Conservation (phyloP, 2,329 filamentous ascomycete species). For the Colletotrichum salicis region DNA sequence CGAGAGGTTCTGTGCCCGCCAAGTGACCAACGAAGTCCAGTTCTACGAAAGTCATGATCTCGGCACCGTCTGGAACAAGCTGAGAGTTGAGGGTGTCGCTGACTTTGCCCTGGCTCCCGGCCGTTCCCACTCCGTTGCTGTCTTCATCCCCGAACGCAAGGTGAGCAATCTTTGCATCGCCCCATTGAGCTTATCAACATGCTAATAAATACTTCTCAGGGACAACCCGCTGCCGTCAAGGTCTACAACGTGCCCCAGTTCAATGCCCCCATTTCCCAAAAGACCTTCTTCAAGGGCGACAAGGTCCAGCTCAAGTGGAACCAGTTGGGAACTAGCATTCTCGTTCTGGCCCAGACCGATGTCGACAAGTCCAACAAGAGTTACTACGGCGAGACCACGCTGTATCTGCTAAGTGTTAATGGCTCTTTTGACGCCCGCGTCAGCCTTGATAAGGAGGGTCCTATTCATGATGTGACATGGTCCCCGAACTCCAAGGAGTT, state of each 20-base stretch:
- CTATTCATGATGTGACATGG: slow-evolving; percentile 98
- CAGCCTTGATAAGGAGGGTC: slow-evolving; percentile 93
- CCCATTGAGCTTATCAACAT: neutral
- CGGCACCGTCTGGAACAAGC: slow-evolving; percentile 91
- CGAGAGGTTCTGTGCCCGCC: slow-evolving; percentile 91
- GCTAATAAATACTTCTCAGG: slow-evolving; percentile 60
- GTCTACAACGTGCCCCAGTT: slow-evolving; percentile 95
- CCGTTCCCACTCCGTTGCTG: slow-evolving; percentile 89
- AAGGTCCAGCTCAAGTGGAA: slow-evolving; percentile 99
- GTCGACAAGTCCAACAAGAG: slow-evolving; percentile 99
- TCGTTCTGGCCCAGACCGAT: slow-evolving; percentile 96
- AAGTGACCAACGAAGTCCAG: slow-evolving; percentile 96
- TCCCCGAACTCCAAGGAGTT: slow-evolving; percentile 98
- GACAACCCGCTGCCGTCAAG: slow-evolving; percentile 92
- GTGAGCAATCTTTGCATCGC: slow-evolving; percentile 55
- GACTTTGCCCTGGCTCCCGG: slow-evolving; percentile 93
- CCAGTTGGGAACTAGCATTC: slow-evolving; percentile 85
- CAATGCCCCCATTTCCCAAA: slow-evolving; percentile 84
- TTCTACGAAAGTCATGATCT: slow-evolving; percentile 93
- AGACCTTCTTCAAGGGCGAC: slow-evolving; percentile 99
- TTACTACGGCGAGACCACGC: slow-evolving; percentile 98
- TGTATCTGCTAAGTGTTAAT: slow-evolving; percentile 93
- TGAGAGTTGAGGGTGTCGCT: slow-evolving; percentile 88
- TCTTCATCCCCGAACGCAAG: slow-evolving; percentile 96
- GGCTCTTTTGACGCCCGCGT: slow-evolving; percentile 93